A percentile compares a stretch with the other conserved stretches of the same genome.
These are phyloP conservation scores for Candida maesae DNA, from an alignment of 805 yeast species.

Conservation along the genomic window DNA sequence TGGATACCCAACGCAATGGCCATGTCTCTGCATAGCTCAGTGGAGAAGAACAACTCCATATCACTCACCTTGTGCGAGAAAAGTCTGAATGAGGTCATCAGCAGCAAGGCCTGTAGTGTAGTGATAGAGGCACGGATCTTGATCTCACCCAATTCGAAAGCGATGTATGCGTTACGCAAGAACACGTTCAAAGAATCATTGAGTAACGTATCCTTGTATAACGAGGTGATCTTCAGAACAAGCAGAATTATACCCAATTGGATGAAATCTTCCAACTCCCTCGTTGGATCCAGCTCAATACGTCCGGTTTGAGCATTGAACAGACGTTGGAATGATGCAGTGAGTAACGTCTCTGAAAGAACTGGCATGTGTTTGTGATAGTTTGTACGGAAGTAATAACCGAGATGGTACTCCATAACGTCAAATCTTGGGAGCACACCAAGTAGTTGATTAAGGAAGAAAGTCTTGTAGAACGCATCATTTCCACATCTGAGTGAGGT, in stretches of 20 bases:
- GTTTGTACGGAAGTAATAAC: conserved; percentile 15
- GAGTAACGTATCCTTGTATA: conserved; percentile 13
- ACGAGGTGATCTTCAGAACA: conserved; percentile 17
- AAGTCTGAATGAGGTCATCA: conserved; percentile 17
- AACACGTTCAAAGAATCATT: conserved; percentile 11
- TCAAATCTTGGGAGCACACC: conserved; percentile 11
- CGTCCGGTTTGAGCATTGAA: conserved; percentile 5
- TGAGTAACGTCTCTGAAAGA: conserved; percentile 4
- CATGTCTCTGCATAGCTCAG: conserved; percentile 20
- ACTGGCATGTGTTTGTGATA: conserved; percentile 17
- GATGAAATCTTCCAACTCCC: conserved; percentile 17
- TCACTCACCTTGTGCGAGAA: conserved; percentile 19
- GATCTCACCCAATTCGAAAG: conserved; percentile 20
- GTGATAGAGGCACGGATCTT: conserved; percentile 18
- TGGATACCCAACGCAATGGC: conserved; percentile 22
- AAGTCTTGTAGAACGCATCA: conserved; percentile 9
- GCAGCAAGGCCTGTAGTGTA: conserved; percentile 17
- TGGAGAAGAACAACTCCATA: conserved; percentile 17
- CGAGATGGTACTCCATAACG: conserved; percentile 12
- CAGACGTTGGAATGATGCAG: conserved; percentile 11
- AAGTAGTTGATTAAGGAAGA: conserved; percentile 10
- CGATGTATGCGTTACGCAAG: conserved; percentile 15
- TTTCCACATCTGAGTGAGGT: conserved; percentile 12
- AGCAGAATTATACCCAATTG: conserved; percentile 15
- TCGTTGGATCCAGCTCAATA: conserved; percentile 12